Percentiles rank a stretch among this genome's conserved stretches.
These are phyloP conservation scores for Verticillium longisporum DNA, from an alignment of 2,329 filamentous ascomycete species.

Conservation along the genomic window DNA sequence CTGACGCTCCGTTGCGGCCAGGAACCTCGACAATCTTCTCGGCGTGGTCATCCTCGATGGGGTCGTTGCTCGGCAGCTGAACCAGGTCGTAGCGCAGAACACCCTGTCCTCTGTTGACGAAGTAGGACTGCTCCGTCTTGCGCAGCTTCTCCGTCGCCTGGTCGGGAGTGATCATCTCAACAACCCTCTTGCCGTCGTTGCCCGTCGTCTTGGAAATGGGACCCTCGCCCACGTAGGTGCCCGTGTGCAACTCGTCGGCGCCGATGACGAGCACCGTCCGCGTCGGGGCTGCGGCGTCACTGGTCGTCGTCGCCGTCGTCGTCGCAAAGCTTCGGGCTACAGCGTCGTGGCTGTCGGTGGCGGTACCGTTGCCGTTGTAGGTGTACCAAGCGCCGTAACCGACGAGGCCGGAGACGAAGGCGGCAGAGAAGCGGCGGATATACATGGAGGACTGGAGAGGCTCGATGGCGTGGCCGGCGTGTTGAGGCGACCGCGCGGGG, in stretches of 20 bases:
- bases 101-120: constrained; percentile 81
- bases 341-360: constrained; percentile 25
- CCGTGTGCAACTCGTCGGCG: constrained; percentile 83
- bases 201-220: constrained; percentile 85
- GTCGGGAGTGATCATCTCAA: constrained; percentile 95
- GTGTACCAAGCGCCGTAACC: constrained; percentile 74
- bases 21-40: constrained; percentile 96
- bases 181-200: constrained; percentile 74
- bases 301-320: constrained; percentile 16
- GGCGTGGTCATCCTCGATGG: constrained; percentile 96
- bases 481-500: constrained; percentile 9
- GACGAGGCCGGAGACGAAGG: constrained; percentile 62
- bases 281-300: constrained; percentile 37
- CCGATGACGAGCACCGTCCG: constrained; percentile 79
- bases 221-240: constrained; percentile 75
- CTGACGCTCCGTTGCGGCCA: constrained; percentile 30
- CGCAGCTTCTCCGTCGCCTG: constrained; percentile 87
- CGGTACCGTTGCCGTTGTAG: constrained; percentile 49
- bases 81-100: constrained; percentile 93
- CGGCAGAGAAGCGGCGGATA: constrained; percentile 59
- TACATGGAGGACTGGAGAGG: constrained; percentile 68
- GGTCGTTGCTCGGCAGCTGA: constrained; percentile 91
- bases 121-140: constrained; percentile 84
- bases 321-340: constrained; percentile 36
- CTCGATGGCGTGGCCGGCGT: constrained; percentile 29